Evolutionary conservation across 306 rosid genomes (phyloP), one percentile per base, ranked within the genome.

Genomic region (Calophaca sinica): DNA sequence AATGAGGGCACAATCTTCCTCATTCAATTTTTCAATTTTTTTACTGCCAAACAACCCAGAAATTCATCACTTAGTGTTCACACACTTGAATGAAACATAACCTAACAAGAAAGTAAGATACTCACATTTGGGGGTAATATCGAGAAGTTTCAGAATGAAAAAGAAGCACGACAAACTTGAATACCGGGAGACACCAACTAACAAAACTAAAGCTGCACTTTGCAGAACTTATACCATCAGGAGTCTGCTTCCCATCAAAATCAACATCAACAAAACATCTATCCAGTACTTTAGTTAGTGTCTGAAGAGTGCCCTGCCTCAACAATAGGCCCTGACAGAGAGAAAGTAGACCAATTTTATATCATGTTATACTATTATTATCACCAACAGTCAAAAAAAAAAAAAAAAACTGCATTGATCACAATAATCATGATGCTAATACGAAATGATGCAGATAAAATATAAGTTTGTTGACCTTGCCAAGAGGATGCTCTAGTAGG

Each of bases 401-500:
- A 68, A 52, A 14, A 79, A 20, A 20, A 20, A 57, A 64, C 62
- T 31, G 57, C 45, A 57, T 11, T 7, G 51, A 50, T 44, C 42
- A 68, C 51, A 60, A 67, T 68, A 63, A 42, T 59, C 62, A 36
- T 72, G 32, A 58, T 7, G 45, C 60, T 42, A 35, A 66, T 42
- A 57, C 32, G 62, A 68, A 72, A 48, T 82, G 65, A 70, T 55
- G 58, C 31, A 68, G 54, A 28, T 42, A 42, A 68, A 51, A 49
- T 42, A 73, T 45, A 63, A 45, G 13, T 9, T 36, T 35, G 35
- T 31, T 26, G 68, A 94, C 99, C 99, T 94, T 89, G 84, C 89
- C 90, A 75, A 75, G 87, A 28, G 99, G 96, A 87, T 94, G 97
- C 92, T 90, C 98, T 84, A 86, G 81, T 76, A 94, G 82, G 80